Base-by-base conservation (phyloP, 2,329 filamentous ascomycete genomes). In the Penicillium griseofulvum region DNA sequence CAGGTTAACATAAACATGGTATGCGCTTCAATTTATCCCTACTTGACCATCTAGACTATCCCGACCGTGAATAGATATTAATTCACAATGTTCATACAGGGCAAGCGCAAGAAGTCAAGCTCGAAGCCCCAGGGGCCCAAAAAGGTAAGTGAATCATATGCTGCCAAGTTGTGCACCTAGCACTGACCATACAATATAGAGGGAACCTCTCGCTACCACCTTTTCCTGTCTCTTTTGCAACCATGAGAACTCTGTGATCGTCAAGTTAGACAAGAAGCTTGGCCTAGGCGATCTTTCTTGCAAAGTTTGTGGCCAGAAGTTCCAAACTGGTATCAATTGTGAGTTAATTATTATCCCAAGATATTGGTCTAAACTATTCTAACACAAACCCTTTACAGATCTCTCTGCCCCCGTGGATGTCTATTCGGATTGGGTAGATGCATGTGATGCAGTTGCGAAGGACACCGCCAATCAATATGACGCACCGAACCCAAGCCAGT, bases 211-310 rank as follows among this genome's bases (percentile, higher is more conserved):
- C n/a, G 68, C 77, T 16, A 92, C 90, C 3, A 84, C 85, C n/a
- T 99, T 99, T 75, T 90, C 92, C 54, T 99, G 94, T 72, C 86
- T 99, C 43, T 99, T 99, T 78, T 99, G 94, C 81, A 97, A 97
- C 74, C 92, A 97, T 76, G 94, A 97, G 72, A 94, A 91, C 63
- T 90, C 92, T 0, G 90, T 99, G 49, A 83, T 85, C 28, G 89
- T 97, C 64, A 94, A 95, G 75, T 82, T 99, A 48, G 91, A 99
- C 72, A 96, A 96, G 81, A 97, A 97, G 73, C 81, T 86, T 28
- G 91, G 91, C 49, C 83, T 96, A 36, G 94, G 93, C 44, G 85
- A 89, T 58, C 81, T 99, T 26, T 85, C 87, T 56, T 99, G 94
- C 79, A 96, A 93, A 72, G 85, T 96, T 50, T 99, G 94, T 74